These are phyloP conservation scores for Hanseniaspora lindneri DNA, from an alignment of 805 yeast species.

Conservation along the genomic window DNA sequence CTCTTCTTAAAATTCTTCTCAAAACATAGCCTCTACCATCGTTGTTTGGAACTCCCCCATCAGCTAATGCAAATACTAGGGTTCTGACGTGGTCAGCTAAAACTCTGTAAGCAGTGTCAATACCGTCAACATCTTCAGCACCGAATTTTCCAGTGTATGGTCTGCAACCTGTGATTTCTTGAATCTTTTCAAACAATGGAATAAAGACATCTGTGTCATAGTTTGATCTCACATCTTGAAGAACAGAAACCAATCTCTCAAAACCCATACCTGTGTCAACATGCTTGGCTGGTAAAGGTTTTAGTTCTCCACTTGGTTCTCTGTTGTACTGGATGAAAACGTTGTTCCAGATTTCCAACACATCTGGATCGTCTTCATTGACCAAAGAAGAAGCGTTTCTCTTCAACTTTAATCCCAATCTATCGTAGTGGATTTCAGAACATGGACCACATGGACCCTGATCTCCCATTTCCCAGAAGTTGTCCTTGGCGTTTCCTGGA, in stretches of 20 bases:
- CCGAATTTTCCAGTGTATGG: constrained; percentile 89
- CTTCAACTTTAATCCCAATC: constrained; percentile 64
- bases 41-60: constrained; percentile 98
- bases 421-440: constrained; percentile 92
- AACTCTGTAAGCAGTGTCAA: constrained; percentile 96
- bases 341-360: constrained; percentile 93
- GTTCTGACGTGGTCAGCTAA: constrained; percentile 98
- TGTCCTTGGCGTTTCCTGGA: constrained; percentile 82
- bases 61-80: constrained; percentile 86
- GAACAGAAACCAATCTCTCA: constrained; percentile 87
- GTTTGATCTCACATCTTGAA: constrained; percentile 84
- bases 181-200: constrained; percentile 75
- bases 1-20: constrained; percentile 94
- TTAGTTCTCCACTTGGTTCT: constrained; percentile 72
- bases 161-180: constrained; percentile 87
- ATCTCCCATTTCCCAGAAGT: constrained; percentile 99
- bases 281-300: constrained; percentile 83
- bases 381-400: constrained; percentile 87
- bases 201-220: constrained; percentile 95
- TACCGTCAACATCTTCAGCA: constrained; percentile 81
- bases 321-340: constrained; percentile 96
- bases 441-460: constrained; percentile 99
- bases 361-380: constrained; percentile 95
- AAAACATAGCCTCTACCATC: constrained; percentile 98
- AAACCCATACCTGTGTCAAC: constrained; percentile 98